These are phyloP conservation scores for Podaxis sp. DNA, from an alignment of 768 basidiomycete genomes.

Conservation along the genomic window DNA sequence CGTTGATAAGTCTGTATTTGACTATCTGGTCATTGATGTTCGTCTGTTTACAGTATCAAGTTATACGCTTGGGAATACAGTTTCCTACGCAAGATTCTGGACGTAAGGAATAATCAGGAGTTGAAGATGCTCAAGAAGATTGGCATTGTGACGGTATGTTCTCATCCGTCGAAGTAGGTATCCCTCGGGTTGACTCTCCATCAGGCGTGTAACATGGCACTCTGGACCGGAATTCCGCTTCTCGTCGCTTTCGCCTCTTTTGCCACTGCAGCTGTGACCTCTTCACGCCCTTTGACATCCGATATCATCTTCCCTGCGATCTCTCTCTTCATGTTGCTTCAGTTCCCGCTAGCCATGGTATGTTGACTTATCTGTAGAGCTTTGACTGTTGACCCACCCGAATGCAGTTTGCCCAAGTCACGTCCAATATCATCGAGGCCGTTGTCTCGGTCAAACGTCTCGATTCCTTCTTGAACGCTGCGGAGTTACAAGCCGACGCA, in stretches of 20 bases:
- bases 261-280: slow-evolving; percentile 64
- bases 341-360: slow-evolving; percentile 86
- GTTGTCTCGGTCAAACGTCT: slow-evolving; percentile 81
- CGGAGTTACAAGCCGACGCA: slow-evolving; percentile 81
- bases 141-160: slow-evolving; percentile 65
- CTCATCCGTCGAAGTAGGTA: slow-evolving; percentile 14
- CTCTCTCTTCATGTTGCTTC: slow-evolving; percentile 82
- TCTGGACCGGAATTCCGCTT: slow-evolving; percentile 72
- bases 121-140: slow-evolving; percentile 81
- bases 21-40: not conserved
- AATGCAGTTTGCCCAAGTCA: slow-evolving; percentile 65
- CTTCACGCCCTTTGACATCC: slow-evolving; percentile 71
- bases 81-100: slow-evolving; percentile 77
- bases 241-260: slow-evolving; percentile 85
- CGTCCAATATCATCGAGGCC: slow-evolving; percentile 82
- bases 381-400: slow-evolving; percentile 9
- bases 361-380: slow-evolving; percentile 17
- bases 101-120: slow-evolving; percentile 81
- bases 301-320: slow-evolving; percentile 97
- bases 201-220: slow-evolving; percentile 56
- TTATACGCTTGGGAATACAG: slow-evolving; percentile 95
- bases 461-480: slow-evolving; percentile 69
- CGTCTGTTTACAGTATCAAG: slow-evolving; percentile 62
- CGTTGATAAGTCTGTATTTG: not conserved
- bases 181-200: not conserved